These are phyloP conservation scores for Phytopythium litorale DNA, from an alignment of 352 stramenopile species.

Conservation along the genomic window DNA sequence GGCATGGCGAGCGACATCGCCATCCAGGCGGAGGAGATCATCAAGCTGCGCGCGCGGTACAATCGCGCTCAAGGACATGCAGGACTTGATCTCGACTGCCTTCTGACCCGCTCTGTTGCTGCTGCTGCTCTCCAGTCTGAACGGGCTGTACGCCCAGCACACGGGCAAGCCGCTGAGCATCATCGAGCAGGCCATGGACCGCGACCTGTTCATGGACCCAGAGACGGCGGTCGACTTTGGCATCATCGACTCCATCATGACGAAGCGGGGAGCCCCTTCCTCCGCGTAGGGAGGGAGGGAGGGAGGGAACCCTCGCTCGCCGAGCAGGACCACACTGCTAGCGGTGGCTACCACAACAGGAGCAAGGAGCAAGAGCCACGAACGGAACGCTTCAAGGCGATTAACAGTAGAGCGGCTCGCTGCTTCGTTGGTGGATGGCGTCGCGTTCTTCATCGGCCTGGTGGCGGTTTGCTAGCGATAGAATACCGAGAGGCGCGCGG, in stretches of 20 bases:
- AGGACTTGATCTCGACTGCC: no score
- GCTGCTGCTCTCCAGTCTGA: slow-evolving; percentile 38
- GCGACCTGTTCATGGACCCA: slow-evolving; percentile 85
- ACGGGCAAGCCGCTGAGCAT: slow-evolving; percentile 67
- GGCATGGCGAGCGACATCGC: slow-evolving; percentile 98
- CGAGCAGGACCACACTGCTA: background rate
- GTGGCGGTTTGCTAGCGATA: slow-evolving; percentile 2
- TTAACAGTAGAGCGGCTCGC: slow-evolving; percentile 2
- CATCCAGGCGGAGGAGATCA: slow-evolving; percentile 98
- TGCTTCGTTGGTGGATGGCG: background rate
- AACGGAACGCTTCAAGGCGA: background rate
- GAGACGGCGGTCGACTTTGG: slow-evolving; percentile 71
- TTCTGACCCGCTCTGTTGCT: background rate
- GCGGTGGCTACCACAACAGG: background rate
- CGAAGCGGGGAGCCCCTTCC: slow-evolving; percentile 35
- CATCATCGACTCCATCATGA: slow-evolving; percentile 81
- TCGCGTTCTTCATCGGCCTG: slow-evolving; percentile 2
- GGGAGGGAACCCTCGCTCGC: background rate
- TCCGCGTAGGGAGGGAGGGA: background rate
- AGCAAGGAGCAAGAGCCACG: background rate
- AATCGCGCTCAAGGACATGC: slow-evolving; percentile 5
- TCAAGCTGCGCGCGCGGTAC: slow-evolving; percentile 83
- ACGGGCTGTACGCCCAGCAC: slow-evolving; percentile 67
- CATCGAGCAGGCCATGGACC: slow-evolving; percentile 87
- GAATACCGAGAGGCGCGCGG: slow-evolving; percentile 2